A percentile compares a stretch with the other conserved stretches of the same genome.
These are phyloP conservation scores for Paulownia fortunei DNA, from an alignment of 257 asterid species.

Conservation along the genomic window DNA sequence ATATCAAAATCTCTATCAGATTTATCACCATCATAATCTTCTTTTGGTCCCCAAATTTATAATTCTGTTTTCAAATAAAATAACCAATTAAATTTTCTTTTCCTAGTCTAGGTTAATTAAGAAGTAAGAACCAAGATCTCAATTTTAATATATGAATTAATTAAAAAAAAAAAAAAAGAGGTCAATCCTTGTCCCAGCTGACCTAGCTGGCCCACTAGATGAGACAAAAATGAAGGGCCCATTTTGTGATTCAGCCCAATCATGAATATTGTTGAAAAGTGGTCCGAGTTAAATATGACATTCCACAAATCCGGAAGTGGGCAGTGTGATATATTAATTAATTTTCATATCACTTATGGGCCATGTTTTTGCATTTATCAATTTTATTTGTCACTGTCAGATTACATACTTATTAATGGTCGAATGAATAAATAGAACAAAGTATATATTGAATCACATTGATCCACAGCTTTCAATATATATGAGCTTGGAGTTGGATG, in stretches of 20 bases:
- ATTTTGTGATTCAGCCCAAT: conserved; percentile 28
- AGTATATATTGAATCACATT: not conserved
- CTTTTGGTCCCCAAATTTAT: no score
- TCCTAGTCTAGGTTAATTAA: no score
- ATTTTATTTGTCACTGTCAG: not conserved
- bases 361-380: not conserved
- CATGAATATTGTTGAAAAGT: not conserved
- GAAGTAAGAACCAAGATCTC: not conserved
- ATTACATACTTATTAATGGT: not conserved
- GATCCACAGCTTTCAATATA: not conserved
- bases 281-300: conserved; percentile 20
- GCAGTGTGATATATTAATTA: not conserved
- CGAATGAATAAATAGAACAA: not conserved
- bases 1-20: no score
- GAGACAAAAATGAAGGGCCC: conserved; percentile 26
- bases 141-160: not conserved
- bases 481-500: not conserved
- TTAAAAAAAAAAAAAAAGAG: not conserved
- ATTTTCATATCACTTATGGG: not conserved
- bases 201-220: conserved; percentile 23
- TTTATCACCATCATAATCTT: no score
- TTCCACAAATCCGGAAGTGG: not conserved
- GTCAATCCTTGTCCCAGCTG: not conserved
- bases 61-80: no score
- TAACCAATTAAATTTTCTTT: not conserved